These are phyloP conservation scores for Eremochloa ophiuroides DNA, from an alignment of 176 grass and related monocot species.

Conservation along the genomic window DNA sequence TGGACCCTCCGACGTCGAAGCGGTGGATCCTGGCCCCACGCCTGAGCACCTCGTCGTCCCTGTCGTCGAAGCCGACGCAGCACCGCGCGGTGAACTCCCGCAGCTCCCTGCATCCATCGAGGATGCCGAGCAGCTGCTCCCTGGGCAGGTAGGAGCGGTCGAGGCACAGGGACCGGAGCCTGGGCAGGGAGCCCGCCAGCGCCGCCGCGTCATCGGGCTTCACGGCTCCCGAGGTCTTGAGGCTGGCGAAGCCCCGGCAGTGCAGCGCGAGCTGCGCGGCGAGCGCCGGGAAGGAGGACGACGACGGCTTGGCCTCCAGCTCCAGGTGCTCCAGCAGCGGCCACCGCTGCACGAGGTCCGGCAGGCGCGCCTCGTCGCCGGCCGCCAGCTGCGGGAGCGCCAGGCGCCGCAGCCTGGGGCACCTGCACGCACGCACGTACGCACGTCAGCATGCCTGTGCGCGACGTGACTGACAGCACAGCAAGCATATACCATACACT, in stretches of 20 bases:
- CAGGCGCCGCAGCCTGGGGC: slow-evolving; percentile 36
- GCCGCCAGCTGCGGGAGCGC: slow-evolving; percentile 30
- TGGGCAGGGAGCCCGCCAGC: slow-evolving; percentile 4
- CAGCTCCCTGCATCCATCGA: slow-evolving; percentile 42
- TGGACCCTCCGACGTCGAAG: slow-evolving; percentile 56
- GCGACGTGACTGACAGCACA: too few species aligned
- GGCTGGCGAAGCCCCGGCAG: slow-evolving; percentile 31
- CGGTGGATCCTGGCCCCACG: slow-evolving; percentile 18
- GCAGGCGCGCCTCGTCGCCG: slow-evolving; percentile 47
- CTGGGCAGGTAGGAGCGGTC: slow-evolving; percentile 55
- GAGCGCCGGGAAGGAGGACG: slow-evolving; percentile 29
- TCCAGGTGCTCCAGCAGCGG: slow-evolving; percentile 52
- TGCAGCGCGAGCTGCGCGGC: slow-evolving; percentile 28
- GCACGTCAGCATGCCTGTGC: too few species aligned
- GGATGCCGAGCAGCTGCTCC: slow-evolving; percentile 35
- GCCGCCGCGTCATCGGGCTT: slow-evolving; percentile 46
- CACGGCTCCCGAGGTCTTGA: slow-evolving; percentile 48
- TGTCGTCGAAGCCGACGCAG: slow-evolving; percentile 62
- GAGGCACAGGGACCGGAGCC: slow-evolving; percentile 39
- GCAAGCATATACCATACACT: too few species aligned
- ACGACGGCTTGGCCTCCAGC: slow-evolving; percentile 54
- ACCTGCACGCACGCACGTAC: slow-evolving; percentile 32
- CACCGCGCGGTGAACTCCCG: slow-evolving; percentile 41
- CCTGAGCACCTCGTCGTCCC: slow-evolving; percentile 34
- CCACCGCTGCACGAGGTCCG: slow-evolving; percentile 52